phyloP scores from a whole-genome alignment of 805 yeast species.

The Komagataella pseudopastoris region DNA sequence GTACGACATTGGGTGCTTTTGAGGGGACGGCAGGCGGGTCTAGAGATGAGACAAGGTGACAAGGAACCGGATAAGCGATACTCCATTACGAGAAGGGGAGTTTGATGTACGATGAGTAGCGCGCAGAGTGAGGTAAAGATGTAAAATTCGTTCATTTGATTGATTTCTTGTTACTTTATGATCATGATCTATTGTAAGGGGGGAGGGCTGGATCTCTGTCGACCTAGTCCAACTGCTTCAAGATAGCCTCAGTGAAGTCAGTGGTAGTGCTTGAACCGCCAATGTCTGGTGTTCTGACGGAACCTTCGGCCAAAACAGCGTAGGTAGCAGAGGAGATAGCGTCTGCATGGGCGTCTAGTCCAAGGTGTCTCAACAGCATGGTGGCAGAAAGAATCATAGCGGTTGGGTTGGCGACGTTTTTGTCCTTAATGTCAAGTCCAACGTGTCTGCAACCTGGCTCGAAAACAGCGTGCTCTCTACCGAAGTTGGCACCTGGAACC shows the following conservation, averaged over 20 bases:
- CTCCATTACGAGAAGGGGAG: neutral
- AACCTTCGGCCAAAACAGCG: slow-evolving; percentile 82
- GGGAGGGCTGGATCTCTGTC: neutral
- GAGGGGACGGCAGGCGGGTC: neutral
- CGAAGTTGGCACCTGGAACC: slow-evolving; percentile 97
- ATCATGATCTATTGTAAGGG: neutral
- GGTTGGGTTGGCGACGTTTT: slow-evolving; percentile 94
- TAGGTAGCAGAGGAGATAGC: slow-evolving; percentile 82
- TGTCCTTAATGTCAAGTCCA: slow-evolving; percentile 91
- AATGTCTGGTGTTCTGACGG: slow-evolving; percentile 74
- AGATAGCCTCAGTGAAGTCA: slow-evolving; percentile 87
- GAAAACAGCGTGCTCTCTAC: slow-evolving; percentile 94
- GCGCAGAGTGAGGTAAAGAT: neutral
- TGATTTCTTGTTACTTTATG: neutral
- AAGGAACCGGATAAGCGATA: neutral
- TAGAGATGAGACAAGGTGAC: neutral
- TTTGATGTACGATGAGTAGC: neutral
- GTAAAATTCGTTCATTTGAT: neutral
- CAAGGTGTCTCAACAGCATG: slow-evolving; percentile 91
- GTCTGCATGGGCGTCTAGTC: slow-evolving; percentile 74
- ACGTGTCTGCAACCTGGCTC: slow-evolving; percentile 99
- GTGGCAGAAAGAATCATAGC: slow-evolving; percentile 90
- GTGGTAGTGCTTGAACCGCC: slow-evolving; percentile 86
- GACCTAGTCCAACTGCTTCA: slow-evolving; percentile 41
- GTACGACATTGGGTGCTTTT: slow-evolving; percentile 1